Conservation (phyloP, 805 yeast genomes). For the Wickerhamiella cacticola region DNA sequence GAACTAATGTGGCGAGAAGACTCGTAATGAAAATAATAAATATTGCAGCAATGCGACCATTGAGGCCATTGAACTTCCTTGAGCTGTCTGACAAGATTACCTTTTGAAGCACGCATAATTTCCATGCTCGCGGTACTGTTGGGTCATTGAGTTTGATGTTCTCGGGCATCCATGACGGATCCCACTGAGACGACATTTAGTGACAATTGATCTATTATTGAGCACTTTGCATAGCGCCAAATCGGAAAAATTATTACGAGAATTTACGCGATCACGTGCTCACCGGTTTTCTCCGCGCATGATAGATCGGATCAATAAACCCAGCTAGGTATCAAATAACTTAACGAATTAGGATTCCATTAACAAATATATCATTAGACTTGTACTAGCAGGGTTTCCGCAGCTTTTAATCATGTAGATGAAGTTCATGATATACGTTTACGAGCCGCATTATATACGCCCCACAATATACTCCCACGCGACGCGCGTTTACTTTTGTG, state of each 20-base stretch:
- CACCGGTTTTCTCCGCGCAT: neutral
- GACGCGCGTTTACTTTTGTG: too few species aligned
- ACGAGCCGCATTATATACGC: too few species aligned
- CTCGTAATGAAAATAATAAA: conserved; percentile 48
- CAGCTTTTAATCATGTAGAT: too few species aligned
- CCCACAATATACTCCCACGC: too few species aligned
- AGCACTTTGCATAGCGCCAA: neutral
- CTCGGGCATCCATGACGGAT: conserved; percentile 5
- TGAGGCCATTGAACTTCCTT: conserved; percentile 22
- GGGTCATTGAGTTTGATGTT: conserved; percentile 1
- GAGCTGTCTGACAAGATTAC: neutral
- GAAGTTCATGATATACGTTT: too few species aligned
- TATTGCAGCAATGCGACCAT: conserved; percentile 36
- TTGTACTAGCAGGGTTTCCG: too few species aligned
- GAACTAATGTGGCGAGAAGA: conserved; percentile 38
- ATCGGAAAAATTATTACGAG: neutral
- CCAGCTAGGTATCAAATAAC: too few species aligned
- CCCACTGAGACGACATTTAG: neutral
- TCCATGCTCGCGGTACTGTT: neutral
- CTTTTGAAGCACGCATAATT: conserved; percentile 6
- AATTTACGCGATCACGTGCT: neutral
- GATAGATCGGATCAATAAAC: too few species aligned
- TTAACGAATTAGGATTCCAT: too few species aligned
- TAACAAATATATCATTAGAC: too few species aligned
- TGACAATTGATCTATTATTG: too few species aligned